Percentiles rank a stretch among this genome's conserved stretches.
Evolutionary conservation across 2,329 filamentous ascomycete species (phyloP).

Genomic region (Aspergillus sclerotialis): DNA sequence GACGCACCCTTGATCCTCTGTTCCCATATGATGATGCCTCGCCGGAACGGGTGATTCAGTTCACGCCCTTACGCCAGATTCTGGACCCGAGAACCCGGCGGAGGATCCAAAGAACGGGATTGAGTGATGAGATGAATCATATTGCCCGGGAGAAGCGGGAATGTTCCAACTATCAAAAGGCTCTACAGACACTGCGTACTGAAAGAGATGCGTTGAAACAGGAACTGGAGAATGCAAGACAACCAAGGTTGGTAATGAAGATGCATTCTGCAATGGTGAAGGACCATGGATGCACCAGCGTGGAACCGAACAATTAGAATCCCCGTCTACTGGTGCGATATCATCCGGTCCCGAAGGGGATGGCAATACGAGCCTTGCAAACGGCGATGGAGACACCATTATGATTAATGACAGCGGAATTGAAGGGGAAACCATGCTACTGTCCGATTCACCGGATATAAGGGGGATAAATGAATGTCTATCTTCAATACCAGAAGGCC

Average conservation of each 20-base stretch:
- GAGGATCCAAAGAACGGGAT: constrained; percentile 36
- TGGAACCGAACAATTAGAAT: constrained; percentile 13
- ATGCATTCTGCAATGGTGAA: constrained; percentile 4
- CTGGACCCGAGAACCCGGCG: constrained; percentile 37
- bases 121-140: constrained; percentile 42
- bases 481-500: constrained; percentile 11
- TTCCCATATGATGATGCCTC: constrained; percentile 11
- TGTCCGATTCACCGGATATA: constrained; percentile 26
- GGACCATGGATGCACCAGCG: constrained; percentile 11
- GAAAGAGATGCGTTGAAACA: constrained; percentile 22
- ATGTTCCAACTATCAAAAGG: constrained; percentile 17
- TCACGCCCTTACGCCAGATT: constrained; percentile 38
- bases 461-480: constrained; percentile 9
- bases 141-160: constrained; percentile 35
- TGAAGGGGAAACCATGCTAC: constrained; percentile 19
- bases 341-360: constrained; percentile 5
- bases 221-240: constrained; percentile 18
- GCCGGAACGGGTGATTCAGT: constrained; percentile 33
- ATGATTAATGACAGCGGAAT: constrained; percentile 21
- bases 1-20: constrained; percentile 14
- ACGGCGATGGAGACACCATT: constrained; percentile 19
- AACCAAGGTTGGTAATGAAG: constrained; percentile 2
- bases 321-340: constrained; percentile 11
- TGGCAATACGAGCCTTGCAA: constrained; percentile 2
- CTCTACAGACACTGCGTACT: constrained; percentile 15